A percentile compares a stretch with the other conserved stretches of the same genome.
phyloP scores from a whole-genome alignment of 1,139 yeast species.

The Geotrichum cucujoidarum region DNA sequence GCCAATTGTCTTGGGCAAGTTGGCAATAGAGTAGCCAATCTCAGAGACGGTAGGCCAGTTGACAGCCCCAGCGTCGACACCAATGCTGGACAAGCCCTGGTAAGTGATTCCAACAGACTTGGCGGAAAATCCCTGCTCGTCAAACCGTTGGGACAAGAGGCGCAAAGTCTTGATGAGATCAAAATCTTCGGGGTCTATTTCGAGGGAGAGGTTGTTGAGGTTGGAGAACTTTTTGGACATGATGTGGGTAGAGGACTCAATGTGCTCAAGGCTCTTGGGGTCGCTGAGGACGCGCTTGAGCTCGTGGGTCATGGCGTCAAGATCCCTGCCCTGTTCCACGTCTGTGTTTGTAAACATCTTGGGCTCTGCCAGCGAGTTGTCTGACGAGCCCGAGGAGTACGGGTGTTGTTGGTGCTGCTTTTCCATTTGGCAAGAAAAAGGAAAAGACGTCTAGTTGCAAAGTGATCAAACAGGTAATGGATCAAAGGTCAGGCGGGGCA shows the following conservation, averaged over 20 bases:
- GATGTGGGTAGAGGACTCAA: slow-evolving; percentile 31
- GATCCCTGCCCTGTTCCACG: slow-evolving; percentile 11
- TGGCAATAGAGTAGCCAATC: slow-evolving; percentile 36
- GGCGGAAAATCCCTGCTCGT: slow-evolving; percentile 43
- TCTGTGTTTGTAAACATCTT: neutral
- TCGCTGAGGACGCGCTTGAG: slow-evolving; percentile 22
- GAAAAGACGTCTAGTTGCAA: no score
- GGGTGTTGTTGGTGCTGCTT: no score
- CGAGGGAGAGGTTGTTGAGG: slow-evolving; percentile 35
- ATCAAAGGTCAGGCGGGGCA: no score
- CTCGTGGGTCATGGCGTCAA: slow-evolving; percentile 21
- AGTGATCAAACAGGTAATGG: no score
- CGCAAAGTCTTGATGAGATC: slow-evolving; percentile 40
- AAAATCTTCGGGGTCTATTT: slow-evolving; percentile 40
- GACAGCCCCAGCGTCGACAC: slow-evolving; percentile 50
- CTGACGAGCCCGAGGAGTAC: no score
- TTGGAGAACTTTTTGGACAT: neutral
- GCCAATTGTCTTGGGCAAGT: slow-evolving; percentile 31
- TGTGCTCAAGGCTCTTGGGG: slow-evolving; percentile 35
- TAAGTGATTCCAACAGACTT: neutral
- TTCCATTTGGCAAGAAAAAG: no score
- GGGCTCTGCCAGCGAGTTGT: neutral
- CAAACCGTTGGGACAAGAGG: slow-evolving; percentile 28
- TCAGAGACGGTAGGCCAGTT: slow-evolving; percentile 48
- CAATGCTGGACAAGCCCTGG: slow-evolving; percentile 43